Base-by-base conservation (phyloP, 164 flowering plant species). In the Hamamelis virginiana region DNA sequence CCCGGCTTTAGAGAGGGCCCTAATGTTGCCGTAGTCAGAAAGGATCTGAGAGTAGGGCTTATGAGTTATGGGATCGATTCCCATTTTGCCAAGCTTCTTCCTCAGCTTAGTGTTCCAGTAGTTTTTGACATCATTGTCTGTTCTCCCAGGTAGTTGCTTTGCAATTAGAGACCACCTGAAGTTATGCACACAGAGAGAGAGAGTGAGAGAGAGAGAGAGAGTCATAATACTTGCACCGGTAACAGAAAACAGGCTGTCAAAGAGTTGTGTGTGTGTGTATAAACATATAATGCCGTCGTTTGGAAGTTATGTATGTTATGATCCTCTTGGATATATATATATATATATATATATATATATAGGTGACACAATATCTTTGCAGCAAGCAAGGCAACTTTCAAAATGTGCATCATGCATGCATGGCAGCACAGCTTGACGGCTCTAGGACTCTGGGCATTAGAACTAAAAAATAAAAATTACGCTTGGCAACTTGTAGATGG, bases 101-200 rank as follows among this genome's bases (percentile, higher is more conserved):
- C 69, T 74, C 60, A 82, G 78, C 78, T 76, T 82, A 13, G 83
- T 80, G 81, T 80, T 80, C 83, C 85, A 82, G 63, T 74, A 76
- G 74, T 82, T 80, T 55, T 82, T 80, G 60, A 82, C 85, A 74
- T 82, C 85, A 65, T 80, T 80, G 44, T 82, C 85, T 43, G 85
- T 82, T 74, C 83, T 82, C 60, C 85, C 81, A 4, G 83, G 83
- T 1, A 82, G 74, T 5, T 76, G 71, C 59, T 69, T 72, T 38
- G 85, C 85, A 53, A 82, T 82, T 8, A 82, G 53, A 28, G 85
- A 80, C 85, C 85, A 82, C 69, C 83, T 82, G 62, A 59, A 53
- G 6, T 19, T 56, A 64, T 8, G 21, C 44, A 27, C n/a, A 15
- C 1, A 16, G 56, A 25, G 16, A 14, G 14, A 64, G 44, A 27